Conservation (phyloP, 1,139 yeast species). For the Suhomyces atakaporum region DNA sequence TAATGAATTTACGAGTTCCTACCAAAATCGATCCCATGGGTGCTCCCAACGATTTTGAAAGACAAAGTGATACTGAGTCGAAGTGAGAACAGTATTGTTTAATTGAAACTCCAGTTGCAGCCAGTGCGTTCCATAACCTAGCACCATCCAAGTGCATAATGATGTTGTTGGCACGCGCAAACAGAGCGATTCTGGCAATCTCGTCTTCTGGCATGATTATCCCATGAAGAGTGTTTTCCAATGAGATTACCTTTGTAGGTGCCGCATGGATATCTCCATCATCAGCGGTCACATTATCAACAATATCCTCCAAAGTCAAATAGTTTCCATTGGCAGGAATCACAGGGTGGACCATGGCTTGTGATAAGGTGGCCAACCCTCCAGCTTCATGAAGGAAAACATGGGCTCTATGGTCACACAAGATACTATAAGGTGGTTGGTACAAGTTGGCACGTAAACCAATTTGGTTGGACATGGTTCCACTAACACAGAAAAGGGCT, state of each 20-base stretch:
- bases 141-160: slow-evolving; percentile 50
- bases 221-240: slow-evolving; percentile 51
- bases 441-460: slow-evolving; percentile 41
- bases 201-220: slow-evolving; percentile 47
- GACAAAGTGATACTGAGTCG: slow-evolving; percentile 48
- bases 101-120: slow-evolving; percentile 41
- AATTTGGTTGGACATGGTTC: slow-evolving; percentile 49
- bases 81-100: slow-evolving; percentile 42
- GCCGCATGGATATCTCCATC: slow-evolving; percentile 51
- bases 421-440: slow-evolving; percentile 48
- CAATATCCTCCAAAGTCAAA: slow-evolving; percentile 43
- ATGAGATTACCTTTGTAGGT: slow-evolving; percentile 48
- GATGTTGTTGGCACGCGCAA: slow-evolving; percentile 37
- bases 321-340: slow-evolving; percentile 40
- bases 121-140: slow-evolving; percentile 49
- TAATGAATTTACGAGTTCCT: slow-evolving; percentile 32
- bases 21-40: slow-evolving; percentile 50
- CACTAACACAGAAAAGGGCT: slow-evolving; percentile 46
- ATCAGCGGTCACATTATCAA: slow-evolving; percentile 43
- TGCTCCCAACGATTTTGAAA: slow-evolving; percentile 49
- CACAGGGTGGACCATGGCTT: slow-evolving; percentile 47
- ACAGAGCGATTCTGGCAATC: slow-evolving; percentile 38
- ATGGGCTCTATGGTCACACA: slow-evolving; percentile 46
- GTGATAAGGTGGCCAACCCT: slow-evolving; percentile 47
- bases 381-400: slow-evolving; percentile 47